phyloP scores from a whole-genome alignment of 2,329 filamentous ascomycete genomes.

The Penicillium sp. region DNA sequence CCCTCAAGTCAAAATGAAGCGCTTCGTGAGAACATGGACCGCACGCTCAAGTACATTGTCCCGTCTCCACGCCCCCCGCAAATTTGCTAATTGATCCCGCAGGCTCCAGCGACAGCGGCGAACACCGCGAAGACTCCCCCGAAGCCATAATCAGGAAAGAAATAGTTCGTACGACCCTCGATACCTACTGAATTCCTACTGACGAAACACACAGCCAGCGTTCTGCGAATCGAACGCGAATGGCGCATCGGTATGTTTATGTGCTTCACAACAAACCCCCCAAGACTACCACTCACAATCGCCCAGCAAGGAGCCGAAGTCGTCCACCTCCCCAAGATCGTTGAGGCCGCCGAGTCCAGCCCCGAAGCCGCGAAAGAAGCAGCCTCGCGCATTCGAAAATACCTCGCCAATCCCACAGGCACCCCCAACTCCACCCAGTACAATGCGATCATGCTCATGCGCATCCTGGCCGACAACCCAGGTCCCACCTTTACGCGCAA shows the following conservation, averaged over 20 bases:
- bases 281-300: slow-evolving; percentile 5
- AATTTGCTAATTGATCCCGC: background rate
- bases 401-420: slow-evolving; percentile 71
- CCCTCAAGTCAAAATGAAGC: slow-evolving; percentile 34
- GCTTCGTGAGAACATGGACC: slow-evolving; percentile 35
- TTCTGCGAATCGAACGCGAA: slow-evolving; percentile 73
- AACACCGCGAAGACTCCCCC: slow-evolving; percentile 39
- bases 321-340: slow-evolving; percentile 86
- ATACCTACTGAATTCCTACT: slow-evolving; percentile 3
- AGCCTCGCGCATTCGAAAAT: slow-evolving; percentile 78
- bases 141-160: slow-evolving; percentile 43
- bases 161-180: slow-evolving; percentile 35
- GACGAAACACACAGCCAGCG: slow-evolving; percentile 57
- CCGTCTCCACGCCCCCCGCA: slow-evolving; percentile 10
- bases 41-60: slow-evolving; percentile 34
- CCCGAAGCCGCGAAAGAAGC: slow-evolving; percentile 81
- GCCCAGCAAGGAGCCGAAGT: slow-evolving; percentile 76
- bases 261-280: slow-evolving; percentile 3
- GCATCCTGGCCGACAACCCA: slow-evolving; percentile 90
- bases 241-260: slow-evolving; percentile 56
- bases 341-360: slow-evolving; percentile 92
- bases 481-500: slow-evolving; percentile 89
- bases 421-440: slow-evolving; percentile 75
- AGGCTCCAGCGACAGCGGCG: slow-evolving; percentile 27
- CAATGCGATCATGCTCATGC: slow-evolving; percentile 92